Evolutionary conservation across 2,329 filamentous ascomycete genomes (phyloP), one percentile per base, ranked within the genome.

Genomic region (Paecilomyces sp.): DNA sequence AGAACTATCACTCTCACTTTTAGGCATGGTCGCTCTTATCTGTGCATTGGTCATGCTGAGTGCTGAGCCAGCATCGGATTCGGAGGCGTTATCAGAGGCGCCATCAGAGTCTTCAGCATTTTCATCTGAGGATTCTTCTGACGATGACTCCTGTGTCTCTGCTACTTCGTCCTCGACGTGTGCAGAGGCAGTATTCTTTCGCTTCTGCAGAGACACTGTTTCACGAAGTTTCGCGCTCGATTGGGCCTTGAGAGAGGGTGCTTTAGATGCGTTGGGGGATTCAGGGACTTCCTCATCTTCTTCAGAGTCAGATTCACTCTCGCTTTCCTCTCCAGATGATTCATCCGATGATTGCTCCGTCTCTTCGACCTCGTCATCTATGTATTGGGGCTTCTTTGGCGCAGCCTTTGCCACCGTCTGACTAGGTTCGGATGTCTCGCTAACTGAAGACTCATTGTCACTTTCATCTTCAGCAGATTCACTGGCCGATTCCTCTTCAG

Each of bases 281-380:
- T 41, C 36, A 12, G 41, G 18, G 15, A 47, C 15, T 15, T 18
- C n/a, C 2, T 47, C 41, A 9, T 47, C 41, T 47, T 47, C 41
- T n/a, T 6, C 15, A 1, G 41, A 47, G n/a, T 62, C 64, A 22
- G 28, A 41, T 12, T 64, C 64, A n/a, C 57, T 53, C 11, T 57
- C 58, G 18, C 58, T 52, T 22, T 57, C 59, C 30, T 58, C 60
- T 22, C n/a, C 58, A 6, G 51, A 53, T 50, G 50, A 33, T 18
- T 41, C 24, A 8, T 51, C 24, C 5, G 54, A 47, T 18, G 41
- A 22, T 47, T 59, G 55, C 58, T 55, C 51, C 18, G 54, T 41
- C 30, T 55, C 55, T 22, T 31, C 50, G 28, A 55, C 53, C 22
- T 59, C 57, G 7, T 56, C 31, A 8, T 24, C 52, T 18, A 47